Evolutionary conservation across 331 rosid genomes (phyloP).

Genomic region (Erythrophleum ivorense): DNA sequence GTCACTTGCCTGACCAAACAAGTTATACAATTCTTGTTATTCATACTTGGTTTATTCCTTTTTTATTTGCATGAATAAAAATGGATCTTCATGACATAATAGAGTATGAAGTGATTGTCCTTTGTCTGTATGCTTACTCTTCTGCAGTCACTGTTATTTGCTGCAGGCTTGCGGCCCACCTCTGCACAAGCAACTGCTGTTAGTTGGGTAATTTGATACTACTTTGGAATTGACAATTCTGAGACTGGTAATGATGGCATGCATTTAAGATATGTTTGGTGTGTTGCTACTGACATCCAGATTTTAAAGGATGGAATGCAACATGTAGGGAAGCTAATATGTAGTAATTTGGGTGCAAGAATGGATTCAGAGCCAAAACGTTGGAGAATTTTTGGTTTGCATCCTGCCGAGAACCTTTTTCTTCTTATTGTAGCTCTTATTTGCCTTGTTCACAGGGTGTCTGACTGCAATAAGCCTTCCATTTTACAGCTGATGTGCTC

Average conservation of each 20-base stretch:
- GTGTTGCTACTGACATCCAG: slow-evolving; percentile 45
- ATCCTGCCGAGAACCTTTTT: slow-evolving; percentile 33
- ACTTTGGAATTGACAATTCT: slow-evolving; percentile 26
- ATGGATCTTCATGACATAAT: background rate
- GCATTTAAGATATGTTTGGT: slow-evolving; percentile 14
- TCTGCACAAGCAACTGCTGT: slow-evolving; percentile 94
- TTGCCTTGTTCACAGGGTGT: slow-evolving; percentile 34
- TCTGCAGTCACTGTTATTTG: slow-evolving; percentile 89
- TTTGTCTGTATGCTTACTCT: slow-evolving; percentile 56
- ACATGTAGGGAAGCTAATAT: slow-evolving; percentile 91
- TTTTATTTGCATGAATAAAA: background rate
- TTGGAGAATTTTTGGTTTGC: slow-evolving; percentile 86
- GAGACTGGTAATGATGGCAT: slow-evolving; percentile 4
- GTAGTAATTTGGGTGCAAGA: slow-evolving; percentile 93
- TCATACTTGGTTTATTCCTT: background rate
- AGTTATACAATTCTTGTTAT: background rate
- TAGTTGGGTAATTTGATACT: slow-evolving; percentile 81
- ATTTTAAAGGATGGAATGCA: slow-evolving; percentile 94
- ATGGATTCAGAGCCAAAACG: slow-evolving; percentile 97
- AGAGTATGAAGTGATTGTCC: slow-evolving; percentile 25
- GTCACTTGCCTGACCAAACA: background rate
- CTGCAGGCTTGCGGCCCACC: slow-evolving; percentile 97
- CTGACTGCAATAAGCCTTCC: slow-evolving; percentile 38
- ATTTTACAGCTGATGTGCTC: slow-evolving; percentile 80
- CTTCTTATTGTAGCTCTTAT: slow-evolving; percentile 12